phyloP scores from a whole-genome alignment of 768 basidiomycete species.

The Mycena indigotica region DNA sequence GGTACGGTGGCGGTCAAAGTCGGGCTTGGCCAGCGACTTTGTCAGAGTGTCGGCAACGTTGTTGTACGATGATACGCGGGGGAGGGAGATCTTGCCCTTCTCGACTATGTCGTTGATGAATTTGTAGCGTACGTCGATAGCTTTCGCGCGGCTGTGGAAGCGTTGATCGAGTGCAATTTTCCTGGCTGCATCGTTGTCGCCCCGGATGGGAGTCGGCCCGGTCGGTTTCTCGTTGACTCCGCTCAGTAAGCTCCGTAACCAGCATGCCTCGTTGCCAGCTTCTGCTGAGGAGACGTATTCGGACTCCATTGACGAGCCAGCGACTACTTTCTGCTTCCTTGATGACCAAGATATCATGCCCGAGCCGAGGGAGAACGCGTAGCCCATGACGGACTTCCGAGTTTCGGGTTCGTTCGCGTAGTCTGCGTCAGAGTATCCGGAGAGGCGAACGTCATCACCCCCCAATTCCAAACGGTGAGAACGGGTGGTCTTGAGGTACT shows the following conservation, averaged over 20 bases:
- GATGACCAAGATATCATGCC: neutral
- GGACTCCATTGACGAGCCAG: neutral
- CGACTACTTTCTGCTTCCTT: neutral
- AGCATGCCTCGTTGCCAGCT: neutral
- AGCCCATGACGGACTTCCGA: neutral
- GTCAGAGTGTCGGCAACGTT: slow-evolving; percentile 36
- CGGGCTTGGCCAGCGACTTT: slow-evolving; percentile 20
- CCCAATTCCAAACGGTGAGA: too few species aligned
- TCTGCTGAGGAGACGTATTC: neutral
- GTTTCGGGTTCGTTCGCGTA: too few species aligned
- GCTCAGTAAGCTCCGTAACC: neutral
- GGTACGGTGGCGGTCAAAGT: neutral
- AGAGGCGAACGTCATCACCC: too few species aligned
- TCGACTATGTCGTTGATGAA: slow-evolving; percentile 31
- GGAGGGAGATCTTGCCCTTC: slow-evolving; percentile 18
- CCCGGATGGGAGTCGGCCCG: neutral
- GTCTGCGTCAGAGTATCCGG: too few species aligned
- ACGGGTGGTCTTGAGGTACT: too few species aligned
- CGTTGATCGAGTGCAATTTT: neutral
- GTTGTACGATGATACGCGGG: slow-evolving; percentile 24
- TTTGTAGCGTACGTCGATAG: slow-evolving; percentile 37
- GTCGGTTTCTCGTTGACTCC: neutral
- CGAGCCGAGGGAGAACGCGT: too few species aligned
- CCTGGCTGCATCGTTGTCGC: slow-evolving; percentile 6
- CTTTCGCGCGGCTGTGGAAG: slow-evolving; percentile 24